Evolutionary conservation across 768 basidiomycete genomes (phyloP).

Genomic region (Mycena rosella): DNA sequence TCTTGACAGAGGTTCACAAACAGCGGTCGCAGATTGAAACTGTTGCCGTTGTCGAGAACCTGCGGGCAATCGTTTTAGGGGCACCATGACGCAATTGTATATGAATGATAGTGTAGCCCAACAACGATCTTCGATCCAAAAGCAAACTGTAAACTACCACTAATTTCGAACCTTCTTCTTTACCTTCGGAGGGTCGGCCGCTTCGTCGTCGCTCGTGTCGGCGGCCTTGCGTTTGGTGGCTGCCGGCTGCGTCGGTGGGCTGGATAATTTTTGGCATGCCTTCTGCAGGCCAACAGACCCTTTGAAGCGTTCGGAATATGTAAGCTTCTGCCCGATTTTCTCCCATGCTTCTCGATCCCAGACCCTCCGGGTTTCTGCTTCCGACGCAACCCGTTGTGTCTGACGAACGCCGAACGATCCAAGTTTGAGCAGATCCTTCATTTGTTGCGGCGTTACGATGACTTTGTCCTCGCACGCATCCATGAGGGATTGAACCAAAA

Average conservation of each 20-base stretch:
- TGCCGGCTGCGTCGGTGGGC: slow-evolving; percentile 30
- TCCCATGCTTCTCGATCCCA: slow-evolving; percentile 78
- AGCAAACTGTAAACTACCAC: too few relatives aligned
- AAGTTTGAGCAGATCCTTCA: slow-evolving; percentile 86
- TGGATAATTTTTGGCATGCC: slow-evolving; percentile 56
- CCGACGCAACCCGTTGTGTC: slow-evolving; percentile 60
- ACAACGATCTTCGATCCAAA: too few relatives aligned
- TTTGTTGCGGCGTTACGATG: slow-evolving; percentile 68
- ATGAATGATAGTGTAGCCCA: too few relatives aligned
- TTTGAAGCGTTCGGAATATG: slow-evolving; percentile 69
- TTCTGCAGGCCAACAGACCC: slow-evolving; percentile 70
- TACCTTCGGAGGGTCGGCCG: slow-evolving; percentile 36
- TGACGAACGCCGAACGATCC: slow-evolving; percentile 75
- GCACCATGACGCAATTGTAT: neutral
- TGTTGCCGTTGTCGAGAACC: slow-evolving; percentile 1
- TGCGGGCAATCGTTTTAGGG: neutral
- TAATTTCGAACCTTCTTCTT: slow-evolving; percentile 59
- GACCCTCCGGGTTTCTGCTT: slow-evolving; percentile 47
- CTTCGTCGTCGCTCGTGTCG: slow-evolving; percentile 40
- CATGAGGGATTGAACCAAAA: slow-evolving; percentile 61
- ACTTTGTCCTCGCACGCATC: slow-evolving; percentile 62
- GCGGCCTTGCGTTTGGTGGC: slow-evolving; percentile 56
- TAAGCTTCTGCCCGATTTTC: slow-evolving; percentile 59
- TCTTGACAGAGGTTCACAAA: slow-evolving; percentile 18
- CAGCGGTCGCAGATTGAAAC: neutral